A percentile compares a stretch with the other conserved stretches of the same genome.
phyloP scores from a whole-genome alignment of 192 early-diverging fungal species.

The Linnemannia schmuckeri region DNA sequence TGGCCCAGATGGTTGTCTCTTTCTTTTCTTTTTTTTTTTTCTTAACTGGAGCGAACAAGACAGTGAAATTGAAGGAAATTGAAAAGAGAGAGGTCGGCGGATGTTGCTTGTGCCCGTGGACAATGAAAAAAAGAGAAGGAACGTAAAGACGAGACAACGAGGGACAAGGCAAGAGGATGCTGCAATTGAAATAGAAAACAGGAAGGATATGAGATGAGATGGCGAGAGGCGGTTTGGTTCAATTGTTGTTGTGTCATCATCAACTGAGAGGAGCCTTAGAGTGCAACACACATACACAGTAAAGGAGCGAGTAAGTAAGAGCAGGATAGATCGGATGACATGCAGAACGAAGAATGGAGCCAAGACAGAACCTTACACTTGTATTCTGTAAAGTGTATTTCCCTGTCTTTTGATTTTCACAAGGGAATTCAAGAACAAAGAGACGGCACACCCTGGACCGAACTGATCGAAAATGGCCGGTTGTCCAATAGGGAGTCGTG shows the following conservation, averaged over 20 bases:
- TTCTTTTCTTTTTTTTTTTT: background rate
- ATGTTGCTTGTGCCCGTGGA: background rate
- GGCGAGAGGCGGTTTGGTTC: background rate
- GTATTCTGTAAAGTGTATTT: background rate
- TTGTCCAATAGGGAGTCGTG: background rate
- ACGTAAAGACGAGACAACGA: background rate
- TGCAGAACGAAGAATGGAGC: background rate
- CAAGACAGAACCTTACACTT: background rate
- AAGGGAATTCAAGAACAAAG: slow-evolving; percentile 12
- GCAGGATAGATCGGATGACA: background rate
- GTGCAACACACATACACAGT: background rate
- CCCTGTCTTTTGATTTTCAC: background rate
- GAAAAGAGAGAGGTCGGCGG: background rate
- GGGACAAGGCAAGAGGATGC: background rate
- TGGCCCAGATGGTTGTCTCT: too few species aligned
- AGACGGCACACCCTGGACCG: slow-evolving; percentile 4
- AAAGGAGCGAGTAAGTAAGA: too few species aligned
- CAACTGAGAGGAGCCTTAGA: background rate
- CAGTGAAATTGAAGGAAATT: background rate
- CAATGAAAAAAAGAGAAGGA: background rate
- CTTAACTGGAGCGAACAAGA: background rate
- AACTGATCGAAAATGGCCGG: background rate
- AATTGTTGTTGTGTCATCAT: slow-evolving; percentile 6
- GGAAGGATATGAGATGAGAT: slow-evolving; percentile 1
- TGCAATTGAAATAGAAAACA: background rate